These are phyloP conservation scores for Asterochloris sp. DNA, from an alignment of 139 green algal genomes.

Conservation along the genomic window DNA sequence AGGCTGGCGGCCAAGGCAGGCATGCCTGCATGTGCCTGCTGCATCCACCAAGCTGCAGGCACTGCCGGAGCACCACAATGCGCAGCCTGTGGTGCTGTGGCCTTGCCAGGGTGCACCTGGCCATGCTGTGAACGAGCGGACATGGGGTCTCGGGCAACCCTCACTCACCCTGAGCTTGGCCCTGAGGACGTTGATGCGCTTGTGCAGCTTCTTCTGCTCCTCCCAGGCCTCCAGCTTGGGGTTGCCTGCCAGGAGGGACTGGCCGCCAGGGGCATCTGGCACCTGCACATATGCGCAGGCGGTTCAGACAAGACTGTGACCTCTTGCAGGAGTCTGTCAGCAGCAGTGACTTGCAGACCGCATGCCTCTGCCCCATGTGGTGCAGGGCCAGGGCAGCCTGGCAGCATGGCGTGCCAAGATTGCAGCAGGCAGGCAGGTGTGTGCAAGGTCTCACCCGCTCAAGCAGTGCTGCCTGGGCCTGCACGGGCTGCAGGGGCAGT, in stretches of 20 bases:
- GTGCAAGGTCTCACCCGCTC: neutral
- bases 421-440: neutral
- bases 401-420: neutral
- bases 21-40: no score
- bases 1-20: no score
- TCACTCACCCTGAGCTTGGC: slow-evolving; percentile 28
- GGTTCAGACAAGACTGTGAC: neutral
- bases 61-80: neutral
- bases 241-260: slow-evolving; percentile 15
- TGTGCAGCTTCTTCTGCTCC: slow-evolving; percentile 71
- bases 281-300: neutral
- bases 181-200: slow-evolving; percentile 51
- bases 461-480: no score
- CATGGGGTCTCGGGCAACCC: neutral
- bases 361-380: neutral
- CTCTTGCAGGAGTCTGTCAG: slow-evolving; percentile 11
- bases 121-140: neutral
- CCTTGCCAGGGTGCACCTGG: no score
- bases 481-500: no score
- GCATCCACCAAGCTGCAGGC: neutral
- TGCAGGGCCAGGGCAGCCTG: neutral
- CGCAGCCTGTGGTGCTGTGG: neutral
- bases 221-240: slow-evolving; percentile 57
- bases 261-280: neutral
- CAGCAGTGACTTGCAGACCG: neutral